Evolutionary conservation across 2,329 filamentous ascomycete genomes (phyloP), one percentile per base, ranked within the genome.

Genomic region (Chalaropsis thielavioides): DNA sequence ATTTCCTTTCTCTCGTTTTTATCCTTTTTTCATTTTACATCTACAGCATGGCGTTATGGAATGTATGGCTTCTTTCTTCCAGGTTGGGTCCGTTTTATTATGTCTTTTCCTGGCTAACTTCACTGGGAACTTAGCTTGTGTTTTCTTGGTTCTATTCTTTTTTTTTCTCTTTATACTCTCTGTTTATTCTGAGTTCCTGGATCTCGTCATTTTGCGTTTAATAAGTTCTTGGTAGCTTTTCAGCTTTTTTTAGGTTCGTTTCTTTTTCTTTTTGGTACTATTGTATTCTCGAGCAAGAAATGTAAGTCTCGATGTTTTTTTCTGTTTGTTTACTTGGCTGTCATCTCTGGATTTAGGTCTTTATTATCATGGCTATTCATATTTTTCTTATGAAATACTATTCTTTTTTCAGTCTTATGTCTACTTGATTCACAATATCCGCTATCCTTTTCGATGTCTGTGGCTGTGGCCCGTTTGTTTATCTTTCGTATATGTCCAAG

Each of bases 331-430:
- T 11, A 11, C 41, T 43, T 43, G 10, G 10, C 17, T 11, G 17
- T n/a, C 10, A 13, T 15, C 41, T 43, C 41, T 7, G 41, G 41
- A n/a, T 43, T 43, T 4, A 3, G 41, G 17, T 6, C 17, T 31
- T 56, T 56, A 17, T 56, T 35, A 56, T 56, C 22, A 56, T 56
- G 27, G 51, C n/a, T 56, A 56, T 56, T 56, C 51, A 56, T 56
- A 56, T 35, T 56, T 31, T 56, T 2, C 27, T 35, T 56, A 56
- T 56, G 51, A 31, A 56, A 56, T 35, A 56, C 27, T 31, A 56
- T 24, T 35, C n/a, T 43, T 56, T 56, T 56, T 31, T 31, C 22
- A 17, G 22, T 56, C 51, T 11, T 6, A 17, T 13, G 15, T n/a
- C 24, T 2, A 56, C 51, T 35, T 31, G n/a, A n/a, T 24, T 56